Conservation (phyloP, 768 basidiomycete species). For the Trametes cubensis region DNA sequence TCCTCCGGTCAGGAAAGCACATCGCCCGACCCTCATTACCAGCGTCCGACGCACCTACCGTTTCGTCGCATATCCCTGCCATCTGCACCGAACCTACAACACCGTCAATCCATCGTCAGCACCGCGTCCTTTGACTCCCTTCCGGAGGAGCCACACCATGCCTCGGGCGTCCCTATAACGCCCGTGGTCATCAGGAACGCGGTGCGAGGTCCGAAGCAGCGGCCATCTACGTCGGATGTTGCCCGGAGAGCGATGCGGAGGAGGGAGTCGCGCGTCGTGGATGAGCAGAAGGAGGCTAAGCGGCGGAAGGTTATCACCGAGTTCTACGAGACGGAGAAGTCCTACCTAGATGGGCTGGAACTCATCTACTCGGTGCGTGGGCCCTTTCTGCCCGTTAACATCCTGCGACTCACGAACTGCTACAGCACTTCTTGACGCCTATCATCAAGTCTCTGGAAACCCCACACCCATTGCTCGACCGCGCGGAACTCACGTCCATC, state of each 20-base stretch:
- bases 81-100: slow-evolving; percentile 43
- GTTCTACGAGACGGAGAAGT: slow-evolving; percentile 79
- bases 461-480: slow-evolving; percentile 65
- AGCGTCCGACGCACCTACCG: slow-evolving; percentile 54
- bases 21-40: slow-evolving; percentile 31
- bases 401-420: slow-evolving; percentile 13
- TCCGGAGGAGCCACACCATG: slow-evolving; percentile 49
- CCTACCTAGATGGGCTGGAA: slow-evolving; percentile 81
- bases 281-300: slow-evolving; percentile 57
- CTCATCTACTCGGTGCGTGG: slow-evolving; percentile 74
- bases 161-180: slow-evolving; percentile 28
- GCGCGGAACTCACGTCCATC: slow-evolving; percentile 67
- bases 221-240: slow-evolving; percentile 45
- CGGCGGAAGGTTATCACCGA: slow-evolving; percentile 74
- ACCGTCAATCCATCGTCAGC: slow-evolving; percentile 70
- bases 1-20: slow-evolving; percentile 22
- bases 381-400: not conserved
- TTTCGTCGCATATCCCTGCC: slow-evolving; percentile 51
- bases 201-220: slow-evolving; percentile 30
- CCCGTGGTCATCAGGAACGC: slow-evolving; percentile 40
- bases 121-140: slow-evolving; percentile 75
- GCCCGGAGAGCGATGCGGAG: slow-evolving; percentile 42
- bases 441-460: slow-evolving; percentile 77
- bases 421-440: slow-evolving; percentile 79
- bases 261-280: slow-evolving; percentile 44